Evolutionary conservation across 192 early-diverging fungal species (phyloP), one percentile per base, ranked within the genome.

Genomic region (Geranomyces michiganensis): DNA sequence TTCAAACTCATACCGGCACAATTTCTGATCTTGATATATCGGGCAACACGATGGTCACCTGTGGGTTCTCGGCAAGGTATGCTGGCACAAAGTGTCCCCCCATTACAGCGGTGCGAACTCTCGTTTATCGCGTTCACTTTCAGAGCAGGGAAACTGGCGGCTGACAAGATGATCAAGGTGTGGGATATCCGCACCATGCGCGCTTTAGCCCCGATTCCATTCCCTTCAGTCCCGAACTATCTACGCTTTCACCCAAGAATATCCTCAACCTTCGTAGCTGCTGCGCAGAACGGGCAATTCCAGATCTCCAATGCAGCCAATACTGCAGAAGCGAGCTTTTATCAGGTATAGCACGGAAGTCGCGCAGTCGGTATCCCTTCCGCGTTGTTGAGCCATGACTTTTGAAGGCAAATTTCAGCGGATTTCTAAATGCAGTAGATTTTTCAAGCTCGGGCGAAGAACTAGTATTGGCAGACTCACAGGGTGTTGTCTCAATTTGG

Each of bases 121-220:
- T 53, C n/a, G 17, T 24, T 53, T 3, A 4, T 53, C 17, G 51
- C 3, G 19, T 27, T 58, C 43, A 76, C 59, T 17, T 32, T 56
- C 12, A 22, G 66, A 78, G 84, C 82, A 51, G 85, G 87, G 0
- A 78, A 81, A 1, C 72, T 92, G 68, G 83, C 92, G 19, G 76
- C 86, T 46, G 93, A 94, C 75, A 88, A 90, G 9, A 68, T 91
- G 60, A 87, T 94, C 43, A 93, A 93, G 73, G 77, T 94, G n/a
- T 94, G 84, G 56, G 93, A 94, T 63, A 87, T 94, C 44, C 79
- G 92, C 19, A 85, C 86, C 10, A 85, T 91, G 74, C 82, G 87
- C 30, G 82, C 85, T 26, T 80, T 94, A 15, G 82, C 88, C 2
- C 90, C 91, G 0, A 83, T 93, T 22, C 80, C 91, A 0, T 94